A percentile compares a stretch with the other conserved stretches of the same genome.
Conservation (phyloP, 768 basidiomycete species). For the Psilocybe cubensis region DNA sequence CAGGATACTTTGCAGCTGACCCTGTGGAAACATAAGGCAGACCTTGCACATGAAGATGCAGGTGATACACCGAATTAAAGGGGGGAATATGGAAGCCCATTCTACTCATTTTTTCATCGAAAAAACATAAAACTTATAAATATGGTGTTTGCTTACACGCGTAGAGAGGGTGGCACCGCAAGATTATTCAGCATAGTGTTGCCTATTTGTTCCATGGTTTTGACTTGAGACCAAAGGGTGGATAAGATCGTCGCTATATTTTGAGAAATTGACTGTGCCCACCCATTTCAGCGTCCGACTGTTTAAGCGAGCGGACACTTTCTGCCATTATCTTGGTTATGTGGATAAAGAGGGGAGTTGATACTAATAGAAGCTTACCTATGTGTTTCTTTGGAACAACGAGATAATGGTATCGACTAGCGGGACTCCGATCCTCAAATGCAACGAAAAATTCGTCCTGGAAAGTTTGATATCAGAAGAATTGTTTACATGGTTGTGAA, state of each 20-base stretch:
- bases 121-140: conserved; percentile 7
- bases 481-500: background rate
- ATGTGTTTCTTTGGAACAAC: conserved; percentile 58
- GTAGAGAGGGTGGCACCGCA: conserved; percentile 41
- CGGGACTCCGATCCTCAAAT: conserved; percentile 55
- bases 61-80: conserved; percentile 70
- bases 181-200: conserved; percentile 52
- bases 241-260: background rate
- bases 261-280: conserved; percentile 5
- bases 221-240: conserved; percentile 27
- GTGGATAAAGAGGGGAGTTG: background rate
- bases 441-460: conserved; percentile 55
- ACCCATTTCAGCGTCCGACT: conserved; percentile 55
- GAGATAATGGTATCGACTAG: conserved; percentile 51
- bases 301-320: conserved; percentile 53
- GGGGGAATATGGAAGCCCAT: conserved; percentile 86
- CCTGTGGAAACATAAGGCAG: conserved; percentile 58
- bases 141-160: conserved; percentile 42
- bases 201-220: conserved; percentile 46
- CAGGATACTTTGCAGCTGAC: conserved; percentile 51
- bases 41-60: conserved; percentile 76
- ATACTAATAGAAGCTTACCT: conserved; percentile 32
- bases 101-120: conserved; percentile 38
- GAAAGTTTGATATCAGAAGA: background rate
- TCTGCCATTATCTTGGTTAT: conserved; percentile 35